Evolutionary conservation across 495 filamentous ascomycete species (phyloP).

Genomic region (Terfezia claveryi): DNA sequence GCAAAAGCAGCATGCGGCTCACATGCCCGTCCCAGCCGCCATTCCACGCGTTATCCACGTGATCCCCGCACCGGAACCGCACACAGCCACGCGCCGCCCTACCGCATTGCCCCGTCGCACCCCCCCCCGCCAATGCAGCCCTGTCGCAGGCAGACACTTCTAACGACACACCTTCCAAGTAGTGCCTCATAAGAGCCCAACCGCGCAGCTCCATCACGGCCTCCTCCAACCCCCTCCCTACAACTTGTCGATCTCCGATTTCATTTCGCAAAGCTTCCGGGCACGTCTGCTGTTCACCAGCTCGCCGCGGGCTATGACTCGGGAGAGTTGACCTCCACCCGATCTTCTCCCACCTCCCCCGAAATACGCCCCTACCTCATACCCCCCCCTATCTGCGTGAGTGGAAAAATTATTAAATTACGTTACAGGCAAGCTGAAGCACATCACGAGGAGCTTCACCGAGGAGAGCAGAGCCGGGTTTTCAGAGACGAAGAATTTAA

Average conservation of each 20-base stretch:
- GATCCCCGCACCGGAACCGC: not conserved
- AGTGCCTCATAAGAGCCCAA: too few relatives aligned
- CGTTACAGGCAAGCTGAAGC: too few relatives aligned
- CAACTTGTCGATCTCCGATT: too few relatives aligned
- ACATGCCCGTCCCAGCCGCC: not conserved
- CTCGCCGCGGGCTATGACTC: constrained; percentile 19
- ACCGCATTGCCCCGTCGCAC: not conserved
- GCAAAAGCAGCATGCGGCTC: too few relatives aligned
- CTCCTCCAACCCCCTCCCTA: too few relatives aligned
- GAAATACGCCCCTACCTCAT: constrained; percentile 12
- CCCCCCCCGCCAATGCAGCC: not conserved
- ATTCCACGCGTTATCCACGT: not conserved
- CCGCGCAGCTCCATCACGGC: too few relatives aligned
- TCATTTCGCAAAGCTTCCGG: too few relatives aligned
- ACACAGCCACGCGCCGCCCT: not conserved
- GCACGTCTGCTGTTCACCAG: not conserved
- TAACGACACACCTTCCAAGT: not conserved
- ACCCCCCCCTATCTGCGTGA: constrained; percentile 7
- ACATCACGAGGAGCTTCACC: too few relatives aligned
- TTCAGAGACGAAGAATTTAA: too few relatives aligned
- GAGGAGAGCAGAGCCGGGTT: too few relatives aligned
- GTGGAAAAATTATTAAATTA: too few relatives aligned
- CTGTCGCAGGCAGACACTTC: not conserved
- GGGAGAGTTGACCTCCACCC: constrained; percentile 17
- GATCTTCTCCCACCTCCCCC: constrained; percentile 16